phyloP scores from a whole-genome alignment of 495 filamentous ascomycete genomes.

The Cladorrhinum samala region DNA sequence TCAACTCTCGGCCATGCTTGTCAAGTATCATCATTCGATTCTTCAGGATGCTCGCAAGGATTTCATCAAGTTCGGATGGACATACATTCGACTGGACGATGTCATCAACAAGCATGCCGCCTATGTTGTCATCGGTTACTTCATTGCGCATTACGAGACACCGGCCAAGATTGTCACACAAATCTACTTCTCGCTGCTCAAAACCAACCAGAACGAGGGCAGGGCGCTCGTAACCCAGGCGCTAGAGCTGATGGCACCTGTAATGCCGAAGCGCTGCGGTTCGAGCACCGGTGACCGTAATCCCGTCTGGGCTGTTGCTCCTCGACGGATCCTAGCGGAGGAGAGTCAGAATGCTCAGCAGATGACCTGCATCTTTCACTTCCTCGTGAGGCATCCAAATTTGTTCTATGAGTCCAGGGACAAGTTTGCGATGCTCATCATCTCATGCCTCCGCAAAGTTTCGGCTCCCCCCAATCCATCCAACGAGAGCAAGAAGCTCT shows the following conservation, averaged over 20 bases:
- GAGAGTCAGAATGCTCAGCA: slow-evolving; percentile 96
- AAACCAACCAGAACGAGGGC: slow-evolving; percentile 92
- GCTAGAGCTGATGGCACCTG: slow-evolving; percentile 87
- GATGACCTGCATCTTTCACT: slow-evolving; percentile 95
- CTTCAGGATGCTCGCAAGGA: slow-evolving; percentile 91
- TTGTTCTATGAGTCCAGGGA: slow-evolving; percentile 94
- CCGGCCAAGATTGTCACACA: slow-evolving; percentile 92
- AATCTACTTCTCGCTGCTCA: slow-evolving; percentile 83
- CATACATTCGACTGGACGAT: slow-evolving; percentile 93
- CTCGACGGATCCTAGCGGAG: slow-evolving; percentile 84
- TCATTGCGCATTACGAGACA: slow-evolving; percentile 95
- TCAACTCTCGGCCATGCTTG: slow-evolving; percentile 85
- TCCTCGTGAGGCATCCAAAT: slow-evolving; percentile 84
- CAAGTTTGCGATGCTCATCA: slow-evolving; percentile 80
- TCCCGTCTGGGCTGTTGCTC: slow-evolving; percentile 79
- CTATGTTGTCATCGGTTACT: slow-evolving; percentile 94
- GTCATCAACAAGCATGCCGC: slow-evolving; percentile 99
- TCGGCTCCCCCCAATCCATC: slow-evolving; percentile 77
- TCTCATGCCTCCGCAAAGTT: slow-evolving; percentile 82
- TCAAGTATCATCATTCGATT: slow-evolving; percentile 84
- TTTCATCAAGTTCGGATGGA: slow-evolving; percentile 98
- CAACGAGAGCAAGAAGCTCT: slow-evolving; percentile 88
- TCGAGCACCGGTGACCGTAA: slow-evolving; percentile 42
- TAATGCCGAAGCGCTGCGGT: slow-evolving; percentile 70
- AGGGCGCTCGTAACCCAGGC: slow-evolving; percentile 87